These are phyloP conservation scores for Achaetomium macrosporum DNA, from an alignment of 2,329 filamentous ascomycete genomes.

Conservation along the genomic window DNA sequence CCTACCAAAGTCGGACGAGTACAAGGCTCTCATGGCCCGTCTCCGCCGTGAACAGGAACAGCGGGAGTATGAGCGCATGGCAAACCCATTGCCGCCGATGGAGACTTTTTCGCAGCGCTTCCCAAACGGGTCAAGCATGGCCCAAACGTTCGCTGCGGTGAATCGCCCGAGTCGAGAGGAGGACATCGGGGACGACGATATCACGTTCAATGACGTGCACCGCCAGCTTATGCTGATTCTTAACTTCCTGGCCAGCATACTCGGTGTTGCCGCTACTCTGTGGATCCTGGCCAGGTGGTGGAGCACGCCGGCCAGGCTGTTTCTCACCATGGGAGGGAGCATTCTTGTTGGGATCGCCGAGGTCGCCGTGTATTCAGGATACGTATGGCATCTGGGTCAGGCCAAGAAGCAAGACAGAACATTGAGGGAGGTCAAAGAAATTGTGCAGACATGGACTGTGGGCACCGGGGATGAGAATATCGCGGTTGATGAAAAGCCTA, in stretches of 20 bases:
- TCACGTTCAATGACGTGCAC: constrained; percentile 67
- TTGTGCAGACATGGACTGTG: constrained; percentile 67
- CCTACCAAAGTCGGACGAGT: constrained; percentile 62
- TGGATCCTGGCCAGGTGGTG: constrained; percentile 76
- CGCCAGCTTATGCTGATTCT: constrained; percentile 79
- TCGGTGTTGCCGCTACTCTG: constrained; percentile 69
- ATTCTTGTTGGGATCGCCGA: constrained; percentile 67
- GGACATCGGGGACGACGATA: constrained; percentile 50
- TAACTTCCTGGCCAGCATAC: constrained; percentile 82
- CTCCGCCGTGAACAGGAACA: constrained; percentile 79
- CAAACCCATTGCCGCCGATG: constrained; percentile 50
- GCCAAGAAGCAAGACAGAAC: constrained; percentile 58
- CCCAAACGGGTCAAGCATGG: constrained; percentile 39
- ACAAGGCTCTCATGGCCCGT: constrained; percentile 79
- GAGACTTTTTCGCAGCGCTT: constrained; percentile 58
- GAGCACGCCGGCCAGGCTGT: constrained; percentile 63
- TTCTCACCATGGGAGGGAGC: constrained; percentile 65
- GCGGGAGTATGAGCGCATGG: constrained; percentile 75
- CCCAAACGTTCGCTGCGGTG: constrained; percentile 50
- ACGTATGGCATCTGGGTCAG: constrained; percentile 64
- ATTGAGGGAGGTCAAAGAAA: constrained; percentile 59
- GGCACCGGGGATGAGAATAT: constrained; percentile 33
- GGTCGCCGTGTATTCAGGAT: constrained; percentile 70
- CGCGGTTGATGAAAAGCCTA: constrained; percentile 3
- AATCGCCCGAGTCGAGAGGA: constrained; percentile 42